These are phyloP conservation scores for Tilletiopsis washingtonensis DNA, from an alignment of 1,284 basidiomycete species.

Conservation along the genomic window DNA sequence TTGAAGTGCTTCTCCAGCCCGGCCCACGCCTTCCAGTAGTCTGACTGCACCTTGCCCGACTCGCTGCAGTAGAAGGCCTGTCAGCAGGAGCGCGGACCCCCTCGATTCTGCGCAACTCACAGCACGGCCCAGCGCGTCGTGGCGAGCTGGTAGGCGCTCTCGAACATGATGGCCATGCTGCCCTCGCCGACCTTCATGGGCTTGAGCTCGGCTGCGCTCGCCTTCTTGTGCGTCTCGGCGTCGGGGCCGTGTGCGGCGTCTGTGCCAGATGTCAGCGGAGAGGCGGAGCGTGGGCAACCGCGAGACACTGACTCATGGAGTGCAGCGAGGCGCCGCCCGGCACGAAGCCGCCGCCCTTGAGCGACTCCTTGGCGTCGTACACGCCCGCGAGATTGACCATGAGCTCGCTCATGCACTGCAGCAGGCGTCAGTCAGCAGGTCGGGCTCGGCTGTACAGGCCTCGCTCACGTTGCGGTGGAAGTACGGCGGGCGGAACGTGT, in stretches of 20 bases:
- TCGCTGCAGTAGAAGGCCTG: conserved; percentile 7
- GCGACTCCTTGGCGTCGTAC: conserved; percentile 25
- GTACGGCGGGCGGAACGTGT: conserved; percentile 24
- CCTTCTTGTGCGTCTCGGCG: conserved; percentile 22
- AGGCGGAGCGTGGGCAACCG: too few relatives aligned
- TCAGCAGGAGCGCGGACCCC: too few relatives aligned
- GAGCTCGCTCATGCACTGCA: conserved; percentile 25
- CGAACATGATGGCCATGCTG: conserved; percentile 39
- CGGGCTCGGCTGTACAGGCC: too few relatives aligned
- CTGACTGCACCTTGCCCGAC: conserved; percentile 31
- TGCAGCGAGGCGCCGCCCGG: conserved; percentile 36
- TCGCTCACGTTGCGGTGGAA: conserved; percentile 26
- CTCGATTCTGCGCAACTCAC: neutral
- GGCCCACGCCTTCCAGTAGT: conserved; percentile 26
- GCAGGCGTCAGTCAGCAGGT: too few relatives aligned
- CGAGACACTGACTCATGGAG: too few relatives aligned
- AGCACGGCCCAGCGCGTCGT: conserved; percentile 32
- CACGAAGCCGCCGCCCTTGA: too few relatives aligned
- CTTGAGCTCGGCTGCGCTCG: conserved; percentile 13
- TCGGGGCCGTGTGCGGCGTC: conserved; percentile 38
- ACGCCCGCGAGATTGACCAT: conserved; percentile 24
- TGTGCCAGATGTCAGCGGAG: too few relatives aligned
- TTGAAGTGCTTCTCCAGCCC: conserved; percentile 16
- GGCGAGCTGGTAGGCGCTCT: conserved; percentile 31
- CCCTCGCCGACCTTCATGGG: conserved; percentile 27